phyloP scores from a whole-genome alignment of 2,329 filamentous ascomycete genomes.

The Penicillium thymicola region DNA sequence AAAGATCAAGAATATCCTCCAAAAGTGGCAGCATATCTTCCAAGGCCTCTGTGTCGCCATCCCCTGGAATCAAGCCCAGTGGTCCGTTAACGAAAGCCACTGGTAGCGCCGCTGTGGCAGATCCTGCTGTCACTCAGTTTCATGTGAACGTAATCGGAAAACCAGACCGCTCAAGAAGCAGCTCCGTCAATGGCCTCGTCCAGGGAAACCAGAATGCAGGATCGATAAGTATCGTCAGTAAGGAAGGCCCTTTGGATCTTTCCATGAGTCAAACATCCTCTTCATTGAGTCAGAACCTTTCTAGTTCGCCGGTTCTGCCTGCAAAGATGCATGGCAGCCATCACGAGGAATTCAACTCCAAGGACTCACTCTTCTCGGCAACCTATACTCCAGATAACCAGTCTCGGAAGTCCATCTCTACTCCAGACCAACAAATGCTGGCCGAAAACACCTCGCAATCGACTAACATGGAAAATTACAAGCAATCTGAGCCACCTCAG shows the following conservation, averaged over 20 bases:
- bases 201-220: constrained; percentile 31
- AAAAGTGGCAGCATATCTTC: constrained; percentile 44
- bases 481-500: constrained; percentile 26
- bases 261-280: constrained; percentile 33
- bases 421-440: constrained; percentile 25
- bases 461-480: constrained; percentile 21
- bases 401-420: constrained; percentile 21
- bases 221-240: constrained; percentile 28
- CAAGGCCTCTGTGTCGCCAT: constrained; percentile 39
- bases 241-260: constrained; percentile 28
- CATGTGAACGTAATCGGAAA: constrained; percentile 39
- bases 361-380: constrained; percentile 18
- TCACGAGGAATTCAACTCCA: constrained; percentile 29
- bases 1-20: constrained; percentile 40
- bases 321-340: constrained; percentile 28
- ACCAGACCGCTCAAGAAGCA: constrained; percentile 28
- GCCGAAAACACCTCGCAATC: constrained; percentile 30
- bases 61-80: constrained; percentile 39
- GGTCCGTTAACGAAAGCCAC: constrained; percentile 36
- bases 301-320: constrained; percentile 36
- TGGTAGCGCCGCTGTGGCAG: constrained; percentile 38
- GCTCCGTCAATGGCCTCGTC: constrained; percentile 31
- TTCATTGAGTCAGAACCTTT: constrained; percentile 26
- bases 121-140: constrained; percentile 46
- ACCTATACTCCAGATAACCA: constrained; percentile 22